Evolutionary conservation across 2,329 filamentous ascomycete species (phyloP).

Genomic region (Botrytis fabae): DNA sequence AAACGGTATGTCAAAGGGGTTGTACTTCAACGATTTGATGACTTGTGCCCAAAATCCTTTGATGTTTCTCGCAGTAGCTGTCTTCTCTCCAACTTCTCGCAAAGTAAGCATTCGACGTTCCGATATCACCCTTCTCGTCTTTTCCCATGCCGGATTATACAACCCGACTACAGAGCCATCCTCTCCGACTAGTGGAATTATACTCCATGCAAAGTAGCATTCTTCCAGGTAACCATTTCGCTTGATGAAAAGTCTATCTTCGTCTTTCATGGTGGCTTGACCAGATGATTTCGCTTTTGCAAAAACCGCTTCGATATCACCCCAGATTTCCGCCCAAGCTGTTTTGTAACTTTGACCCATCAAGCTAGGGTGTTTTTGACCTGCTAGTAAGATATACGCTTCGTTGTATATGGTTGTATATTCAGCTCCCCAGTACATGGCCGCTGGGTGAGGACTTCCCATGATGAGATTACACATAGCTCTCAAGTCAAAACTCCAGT

Average conservation of each 20-base stretch:
- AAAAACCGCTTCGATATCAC: constrained; percentile 68
- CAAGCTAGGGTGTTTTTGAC: constrained; percentile 71
- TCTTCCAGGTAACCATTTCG: constrained; percentile 73
- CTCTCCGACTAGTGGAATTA: constrained; percentile 73
- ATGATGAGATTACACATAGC: constrained; percentile 82
- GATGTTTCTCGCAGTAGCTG: constrained; percentile 69
- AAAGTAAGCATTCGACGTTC: constrained; percentile 79
- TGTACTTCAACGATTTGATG: constrained; percentile 67
- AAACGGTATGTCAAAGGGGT: constrained; percentile 69
- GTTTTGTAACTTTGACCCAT: constrained; percentile 71
- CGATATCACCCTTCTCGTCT: constrained; percentile 74
- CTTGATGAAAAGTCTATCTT: constrained; percentile 72
- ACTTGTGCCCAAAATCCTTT: constrained; percentile 74
- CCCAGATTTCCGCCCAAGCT: constrained; percentile 75
- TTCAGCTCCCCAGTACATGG: constrained; percentile 78
- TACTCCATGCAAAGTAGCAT: constrained; percentile 68
- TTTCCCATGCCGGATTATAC: constrained; percentile 74
- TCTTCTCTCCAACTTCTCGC: constrained; percentile 74
- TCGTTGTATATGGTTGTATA: constrained; percentile 71
- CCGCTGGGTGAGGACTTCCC: constrained; percentile 72
- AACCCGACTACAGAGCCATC: constrained; percentile 74
- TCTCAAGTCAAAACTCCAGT: constrained; percentile 70
- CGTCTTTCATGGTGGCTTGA: constrained; percentile 81
- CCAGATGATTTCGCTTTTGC: constrained; percentile 66
- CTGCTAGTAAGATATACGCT: constrained; percentile 68